Conservation (phyloP, 306 rosid species). For the Citrullus colocynthis region DNA sequence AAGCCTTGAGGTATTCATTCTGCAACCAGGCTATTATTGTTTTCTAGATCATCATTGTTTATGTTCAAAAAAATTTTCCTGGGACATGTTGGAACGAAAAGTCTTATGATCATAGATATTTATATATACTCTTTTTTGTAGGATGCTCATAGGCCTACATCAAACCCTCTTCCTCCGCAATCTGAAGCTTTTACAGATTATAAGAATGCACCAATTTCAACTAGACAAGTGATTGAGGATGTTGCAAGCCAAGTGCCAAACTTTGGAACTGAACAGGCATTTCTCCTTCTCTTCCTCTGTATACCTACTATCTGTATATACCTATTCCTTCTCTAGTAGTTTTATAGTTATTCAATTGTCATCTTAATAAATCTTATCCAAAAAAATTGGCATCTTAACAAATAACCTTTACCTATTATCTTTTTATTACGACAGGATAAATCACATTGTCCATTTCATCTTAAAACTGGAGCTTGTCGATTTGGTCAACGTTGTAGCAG, state of each 20-base stretch:
- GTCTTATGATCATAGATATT: not conserved
- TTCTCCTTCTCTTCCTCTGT: not conserved
- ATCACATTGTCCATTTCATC: constrained; percentile 93
- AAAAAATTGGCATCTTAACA: not conserved
- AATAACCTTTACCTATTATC: not conserved
- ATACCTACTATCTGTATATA: not conserved
- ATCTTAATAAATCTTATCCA: not conserved
- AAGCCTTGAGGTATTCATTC: constrained; percentile 20
- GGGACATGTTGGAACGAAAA: not conserved
- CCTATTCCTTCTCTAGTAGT: not conserved
- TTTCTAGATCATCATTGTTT: not conserved
- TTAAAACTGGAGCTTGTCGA: constrained; percentile 90
- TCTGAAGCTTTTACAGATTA: constrained; percentile 34
- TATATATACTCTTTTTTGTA: not conserved
- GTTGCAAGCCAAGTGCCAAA: constrained; percentile 67
- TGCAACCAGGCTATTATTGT: not conserved
- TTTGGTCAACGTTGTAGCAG: constrained; percentile 95
- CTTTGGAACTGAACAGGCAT: constrained; percentile 87
- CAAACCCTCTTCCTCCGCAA: constrained; percentile 86
- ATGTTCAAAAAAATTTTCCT: not conserved
- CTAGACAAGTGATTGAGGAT: constrained; percentile 25
- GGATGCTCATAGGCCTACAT: constrained; percentile 51
- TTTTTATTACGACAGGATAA: constrained; percentile 52
- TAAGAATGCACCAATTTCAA: constrained; percentile 11
- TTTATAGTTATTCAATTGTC: not conserved